A percentile compares a stretch with the other conserved stretches of the same genome.
These are phyloP conservation scores for Arxiozyma bovina DNA, from an alignment of 1,139 yeast species.

Conservation along the genomic window DNA sequence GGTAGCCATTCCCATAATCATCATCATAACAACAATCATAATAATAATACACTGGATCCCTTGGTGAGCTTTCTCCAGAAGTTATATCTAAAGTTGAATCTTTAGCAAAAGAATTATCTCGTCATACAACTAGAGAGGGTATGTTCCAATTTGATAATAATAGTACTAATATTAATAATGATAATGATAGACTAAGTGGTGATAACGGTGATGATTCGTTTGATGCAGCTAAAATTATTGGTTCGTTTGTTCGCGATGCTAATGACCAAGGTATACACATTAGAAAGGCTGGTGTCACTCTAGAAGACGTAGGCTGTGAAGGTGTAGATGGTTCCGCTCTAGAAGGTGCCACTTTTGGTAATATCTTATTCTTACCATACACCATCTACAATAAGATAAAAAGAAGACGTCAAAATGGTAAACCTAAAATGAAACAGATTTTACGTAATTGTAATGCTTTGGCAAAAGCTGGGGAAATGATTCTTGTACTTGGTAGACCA, in stretches of 20 bases:
- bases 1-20: neutral
- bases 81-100: slow-evolving; percentile 18
- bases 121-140: slow-evolving; percentile 20
- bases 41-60: too few relatives aligned
- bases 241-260: slow-evolving; percentile 19
- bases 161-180: neutral
- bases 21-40: neutral
- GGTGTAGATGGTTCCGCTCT: slow-evolving; percentile 45
- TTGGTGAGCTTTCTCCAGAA: slow-evolving; percentile 11
- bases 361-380: slow-evolving; percentile 37
- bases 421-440: slow-evolving; percentile 34
- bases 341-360: slow-evolving; percentile 42
- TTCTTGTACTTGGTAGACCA: slow-evolving; percentile 55
- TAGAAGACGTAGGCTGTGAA: slow-evolving; percentile 39
- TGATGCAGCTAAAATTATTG: slow-evolving; percentile 15
- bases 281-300: slow-evolving; percentile 40
- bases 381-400: slow-evolving; percentile 23
- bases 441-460: slow-evolving; percentile 37
- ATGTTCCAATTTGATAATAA: slow-evolving; percentile 7
- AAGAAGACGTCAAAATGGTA: slow-evolving; percentile 9
- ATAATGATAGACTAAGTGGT: neutral
- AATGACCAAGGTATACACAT: slow-evolving; percentile 39
- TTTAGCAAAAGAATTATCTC: slow-evolving; percentile 21
- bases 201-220: slow-evolving; percentile 11
- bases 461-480: slow-evolving; percentile 51